Conservation (phyloP, 2,329 filamentous ascomycete species). For the Chaetomium strumarium region DNA sequence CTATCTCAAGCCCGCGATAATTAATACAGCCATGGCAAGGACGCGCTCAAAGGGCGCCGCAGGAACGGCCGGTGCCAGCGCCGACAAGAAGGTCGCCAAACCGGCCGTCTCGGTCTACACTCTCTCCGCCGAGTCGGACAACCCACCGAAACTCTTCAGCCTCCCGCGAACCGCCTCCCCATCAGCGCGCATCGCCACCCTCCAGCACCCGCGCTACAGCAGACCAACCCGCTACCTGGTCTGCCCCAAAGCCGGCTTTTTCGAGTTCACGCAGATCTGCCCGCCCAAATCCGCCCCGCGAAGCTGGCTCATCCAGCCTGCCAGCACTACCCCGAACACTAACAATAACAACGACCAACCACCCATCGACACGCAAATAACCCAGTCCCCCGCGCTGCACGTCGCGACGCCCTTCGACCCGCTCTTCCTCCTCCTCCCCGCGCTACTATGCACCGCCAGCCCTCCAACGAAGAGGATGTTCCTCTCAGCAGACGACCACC, state of each 20-base stretch:
- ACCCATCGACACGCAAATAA: constrained; percentile 32
- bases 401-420: constrained; percentile 80
- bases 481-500: constrained; percentile 63
- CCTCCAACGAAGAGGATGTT: constrained; percentile 52
- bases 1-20: not conserved
- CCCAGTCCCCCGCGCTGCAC: constrained; percentile 67
- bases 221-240: constrained; percentile 55
- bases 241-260: constrained; percentile 56
- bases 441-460: constrained; percentile 53
- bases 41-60: constrained; percentile 39
- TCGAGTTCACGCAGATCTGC: constrained; percentile 57
- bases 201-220: constrained; percentile 53
- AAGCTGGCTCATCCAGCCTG: constrained; percentile 55
- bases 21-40: constrained; percentile 39
- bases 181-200: constrained; percentile 53
- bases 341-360: constrained; percentile 23
- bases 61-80: constrained; percentile 21
- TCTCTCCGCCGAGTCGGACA: constrained; percentile 36
- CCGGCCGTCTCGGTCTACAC: constrained; percentile 35
- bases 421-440: constrained; percentile 75
- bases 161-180: constrained; percentile 49
- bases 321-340: constrained; percentile 2
- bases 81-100: constrained; percentile 27
- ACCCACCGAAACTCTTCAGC: constrained; percentile 53
- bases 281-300: constrained; percentile 48